Base-by-base conservation (phyloP, 2,329 filamentous ascomycete genomes). In the Cytospora mali region DNA sequence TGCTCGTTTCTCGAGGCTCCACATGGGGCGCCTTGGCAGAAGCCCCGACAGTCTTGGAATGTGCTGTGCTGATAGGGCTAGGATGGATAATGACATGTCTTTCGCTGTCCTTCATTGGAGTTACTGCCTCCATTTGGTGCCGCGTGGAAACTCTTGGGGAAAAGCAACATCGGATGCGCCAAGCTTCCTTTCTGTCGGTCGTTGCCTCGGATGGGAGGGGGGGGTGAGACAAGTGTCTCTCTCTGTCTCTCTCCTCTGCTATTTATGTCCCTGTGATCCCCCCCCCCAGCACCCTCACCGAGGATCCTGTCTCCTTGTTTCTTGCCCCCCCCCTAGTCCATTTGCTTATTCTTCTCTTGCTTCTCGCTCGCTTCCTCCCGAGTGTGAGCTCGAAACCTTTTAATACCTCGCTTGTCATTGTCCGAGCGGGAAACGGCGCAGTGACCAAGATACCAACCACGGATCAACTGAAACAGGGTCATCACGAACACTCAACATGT, bases 401-500 rank as follows among this genome's bases (percentile, higher is more conserved):
- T 54, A 33, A 13, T 55, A 21, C 16, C 27, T 55, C 28, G 31
- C 31, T 46, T 16, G 35, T 46, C 42, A n/a, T 13, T 7, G 10
- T 46, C 6, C 14, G 14, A 33, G 31, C 31, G 18, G 42, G 42
- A 46, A 46, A 46, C n/a, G 42, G 21, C 42, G 21, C 42, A 21
- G 42, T 46, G 21, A 21, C n/a, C 42, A 13, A 10, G 42, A 46
- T n/a, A 42, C n/a, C 39, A 7, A 42, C 18, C 9, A 21, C n/a
- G 3, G 6, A 42, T 23, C 42, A 13, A n/a, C n/a, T 3, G n/a
- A 23, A 46, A 46, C 21, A 21, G n/a, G 7, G 23, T 11, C 42
- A 46, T 21, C 42, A 23, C 42, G 16, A 13, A 21, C 21, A 1
- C 21, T 6, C 21, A 55, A 63, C 11, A 77, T 77, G 75, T 75